phyloP scores from a whole-genome alignment of 163 green algal genomes.

The Trebouxiophyceae sp. region DNA sequence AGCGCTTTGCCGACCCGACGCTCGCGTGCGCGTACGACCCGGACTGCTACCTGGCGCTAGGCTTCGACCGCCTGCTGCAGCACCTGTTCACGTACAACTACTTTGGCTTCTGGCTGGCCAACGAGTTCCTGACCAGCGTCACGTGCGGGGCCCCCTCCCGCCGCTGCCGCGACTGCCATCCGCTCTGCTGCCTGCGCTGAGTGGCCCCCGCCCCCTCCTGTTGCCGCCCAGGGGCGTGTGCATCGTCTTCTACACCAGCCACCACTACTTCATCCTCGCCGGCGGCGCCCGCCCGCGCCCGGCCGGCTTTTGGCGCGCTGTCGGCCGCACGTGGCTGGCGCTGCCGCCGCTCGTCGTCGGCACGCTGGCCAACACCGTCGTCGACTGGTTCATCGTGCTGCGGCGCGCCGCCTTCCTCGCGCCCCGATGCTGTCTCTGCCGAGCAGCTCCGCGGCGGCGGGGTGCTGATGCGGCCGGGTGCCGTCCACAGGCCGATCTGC shows the following conservation, averaged over 20 bases:
- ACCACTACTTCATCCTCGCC: neutral
- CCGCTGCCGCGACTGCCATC: no score
- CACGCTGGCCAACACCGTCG: neutral
- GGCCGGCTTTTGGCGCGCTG: neutral
- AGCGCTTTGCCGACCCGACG: neutral
- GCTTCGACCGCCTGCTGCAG: neutral
- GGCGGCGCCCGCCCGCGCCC: no score
- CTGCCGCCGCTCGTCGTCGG: neutral
- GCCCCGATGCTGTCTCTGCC: no score
- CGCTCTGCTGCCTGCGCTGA: no score
- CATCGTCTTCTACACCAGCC: neutral
- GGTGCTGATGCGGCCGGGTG: no score
- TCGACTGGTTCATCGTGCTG: neutral
- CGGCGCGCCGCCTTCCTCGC: no score
- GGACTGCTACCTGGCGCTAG: neutral
- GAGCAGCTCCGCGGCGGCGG: no score
- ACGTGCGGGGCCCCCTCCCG: no score
- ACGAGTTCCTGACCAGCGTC: neutral
- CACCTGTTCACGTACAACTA: constrained; percentile 1
- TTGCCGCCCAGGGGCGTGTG: neutral
- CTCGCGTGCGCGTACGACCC: neutral
- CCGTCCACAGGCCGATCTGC: no score
- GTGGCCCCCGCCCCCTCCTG: no score
- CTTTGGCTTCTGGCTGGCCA: neutral
- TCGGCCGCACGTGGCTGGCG: neutral